Evolutionary conservation across 192 early-diverging fungal genomes (phyloP), one percentile per base, ranked within the genome.

Genomic region (Linnemannia schmuckeri): DNA sequence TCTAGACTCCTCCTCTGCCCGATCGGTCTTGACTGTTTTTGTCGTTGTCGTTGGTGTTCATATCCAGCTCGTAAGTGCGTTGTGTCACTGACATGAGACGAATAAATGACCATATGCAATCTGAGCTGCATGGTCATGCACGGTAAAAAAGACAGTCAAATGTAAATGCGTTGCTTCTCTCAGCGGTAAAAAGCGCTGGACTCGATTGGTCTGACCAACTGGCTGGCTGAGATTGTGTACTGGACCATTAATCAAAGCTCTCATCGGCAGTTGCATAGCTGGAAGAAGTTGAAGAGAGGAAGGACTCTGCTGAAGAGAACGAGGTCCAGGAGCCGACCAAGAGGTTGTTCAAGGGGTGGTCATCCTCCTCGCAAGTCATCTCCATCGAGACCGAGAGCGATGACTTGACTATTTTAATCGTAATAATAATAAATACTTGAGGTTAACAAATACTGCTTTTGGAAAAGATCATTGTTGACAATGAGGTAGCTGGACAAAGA

Each of bases 281-380:
- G 52, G 82, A 78, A 9, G 82, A 84, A 7, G 37, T 37, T 4
- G 77, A 46, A 18, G 82, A 84, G 27, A 84, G 30, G 73, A 61
- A 84, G 18, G 82, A 73, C 12, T 71, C 77, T 15, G 82, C 76
- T 24, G 82, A 78, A 20, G 71, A 78, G 37, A 78, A 41, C 5
- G 82, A 84, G 44, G 72, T 57, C 82, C 82, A 84, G 12, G 82
- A 84, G 24, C 82, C 82, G 13, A 84, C 77, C 17, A 71, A 33
- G 46, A 84, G 61, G 42, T 46, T 63, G 61, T 77, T 77, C 55
- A 77, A 63, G 4, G 57, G 44, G 47, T 81, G 63, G 17, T 70
- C 44, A 35, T 84, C 82, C 66, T 79, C 77, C 30, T 69, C 77
- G 15, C 54, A 69, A 30, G 75, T 38, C 37, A 70, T 79, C 40